A percentile compares a stretch with the other conserved stretches of the same genome.
These are phyloP conservation scores for Phellopilus nigrolimitatus DNA, from an alignment of 1,284 basidiomycete genomes.

Conservation along the genomic window DNA sequence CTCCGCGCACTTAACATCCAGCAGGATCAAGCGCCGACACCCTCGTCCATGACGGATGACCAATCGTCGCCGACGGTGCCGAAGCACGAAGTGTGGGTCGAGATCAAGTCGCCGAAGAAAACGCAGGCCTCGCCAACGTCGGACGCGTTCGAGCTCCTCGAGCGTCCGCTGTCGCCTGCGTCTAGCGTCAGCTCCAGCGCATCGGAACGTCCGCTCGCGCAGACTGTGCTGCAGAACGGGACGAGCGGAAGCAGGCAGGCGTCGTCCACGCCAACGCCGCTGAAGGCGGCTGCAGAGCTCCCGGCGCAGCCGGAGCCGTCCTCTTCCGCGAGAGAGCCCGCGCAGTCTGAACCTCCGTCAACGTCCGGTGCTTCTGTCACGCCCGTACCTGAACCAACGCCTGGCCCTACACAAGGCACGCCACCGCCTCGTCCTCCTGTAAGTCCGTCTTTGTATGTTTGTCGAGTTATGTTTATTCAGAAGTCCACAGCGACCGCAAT, in stretches of 20 bases:
- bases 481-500: conserved; percentile 50
- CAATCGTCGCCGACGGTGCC: conserved; percentile 47
- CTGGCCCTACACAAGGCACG: not conserved
- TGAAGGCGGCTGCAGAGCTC: conserved; percentile 18
- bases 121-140: conserved; percentile 28
- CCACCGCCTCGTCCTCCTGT: conserved; percentile 6
- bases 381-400: conserved; percentile 8
- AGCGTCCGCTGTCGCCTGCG: conserved; percentile 48
- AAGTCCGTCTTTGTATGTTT: not conserved
- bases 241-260: conserved; percentile 28
- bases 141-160: conserved; percentile 32
- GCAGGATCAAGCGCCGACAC: conserved; percentile 12
- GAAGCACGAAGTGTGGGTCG: conserved; percentile 39
- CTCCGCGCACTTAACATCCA: conserved; percentile 34
- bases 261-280: conserved; percentile 23
- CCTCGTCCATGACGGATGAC: conserved; percentile 26
- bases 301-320: conserved; percentile 14
- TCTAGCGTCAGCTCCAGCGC: conserved; percentile 59
- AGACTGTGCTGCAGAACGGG: conserved; percentile 47
- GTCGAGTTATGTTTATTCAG: conserved; percentile 6
- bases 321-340: not conserved
- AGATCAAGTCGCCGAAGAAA: conserved; percentile 23
- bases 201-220: conserved; percentile 63
- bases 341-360: conserved; percentile 6
- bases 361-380: conserved; percentile 6